phyloP scores from a whole-genome alignment of 2,329 filamentous ascomycete genomes.

The Orbilia javanica region DNA sequence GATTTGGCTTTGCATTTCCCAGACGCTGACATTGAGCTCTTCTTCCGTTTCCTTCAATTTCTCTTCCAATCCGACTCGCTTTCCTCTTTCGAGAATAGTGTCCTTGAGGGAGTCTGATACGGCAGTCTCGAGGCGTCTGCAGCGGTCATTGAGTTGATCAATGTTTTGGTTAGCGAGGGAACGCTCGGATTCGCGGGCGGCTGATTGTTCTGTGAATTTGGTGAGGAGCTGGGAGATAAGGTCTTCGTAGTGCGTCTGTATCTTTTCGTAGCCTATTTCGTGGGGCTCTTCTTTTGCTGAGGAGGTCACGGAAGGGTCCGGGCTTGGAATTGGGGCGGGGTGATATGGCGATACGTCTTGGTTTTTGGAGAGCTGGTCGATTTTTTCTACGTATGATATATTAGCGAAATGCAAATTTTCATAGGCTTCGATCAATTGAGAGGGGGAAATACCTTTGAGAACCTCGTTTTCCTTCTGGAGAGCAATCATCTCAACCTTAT shows the following conservation, averaged over 20 bases:
- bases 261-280: conserved; percentile 34
- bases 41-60: conserved; percentile 56
- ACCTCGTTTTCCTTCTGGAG: conserved; percentile 53
- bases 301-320: conserved; percentile 51
- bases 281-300: conserved; percentile 31
- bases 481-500: conserved; percentile 53
- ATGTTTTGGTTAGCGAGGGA: conserved; percentile 52
- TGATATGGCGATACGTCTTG: conserved; percentile 28
- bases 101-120: conserved; percentile 51
- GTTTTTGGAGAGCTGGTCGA: conserved; percentile 46
- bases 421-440: not conserved
- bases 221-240: conserved; percentile 42
- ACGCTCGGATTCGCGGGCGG: conserved; percentile 45
- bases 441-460: conserved; percentile 32
- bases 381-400: conserved; percentile 26
- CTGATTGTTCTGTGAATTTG: conserved; percentile 47
- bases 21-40: conserved; percentile 57
- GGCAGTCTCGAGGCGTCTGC: conserved; percentile 51
- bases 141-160: conserved; percentile 53
- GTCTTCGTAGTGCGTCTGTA: conserved; percentile 55
- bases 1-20: conserved; percentile 53
- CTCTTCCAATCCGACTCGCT: conserved; percentile 44
- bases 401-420: not conserved
- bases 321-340: conserved; percentile 50
- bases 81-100: conserved; percentile 43